A percentile compares a stretch with the other conserved stretches of the same genome.
phyloP scores from a whole-genome alignment of 2,329 filamentous ascomycete genomes.

The Nemania serpens region DNA sequence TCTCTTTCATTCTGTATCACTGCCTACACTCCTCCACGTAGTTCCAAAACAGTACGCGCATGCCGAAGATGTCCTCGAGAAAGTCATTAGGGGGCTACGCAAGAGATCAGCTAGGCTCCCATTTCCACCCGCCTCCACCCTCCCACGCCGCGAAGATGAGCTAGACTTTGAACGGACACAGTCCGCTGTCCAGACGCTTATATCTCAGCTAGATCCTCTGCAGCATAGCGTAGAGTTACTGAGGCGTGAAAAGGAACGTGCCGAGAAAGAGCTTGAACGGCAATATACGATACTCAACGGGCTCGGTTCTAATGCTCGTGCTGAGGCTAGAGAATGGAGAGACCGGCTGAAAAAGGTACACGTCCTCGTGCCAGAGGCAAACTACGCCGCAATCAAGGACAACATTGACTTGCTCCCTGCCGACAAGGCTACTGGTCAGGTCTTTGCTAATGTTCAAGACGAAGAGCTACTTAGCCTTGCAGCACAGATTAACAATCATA shows the following conservation, averaged over 20 bases:
- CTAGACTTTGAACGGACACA: conserved; percentile 70
- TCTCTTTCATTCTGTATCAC: conserved; percentile 63
- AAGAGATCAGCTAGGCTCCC: conserved; percentile 65
- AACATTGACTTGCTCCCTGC: conserved; percentile 26
- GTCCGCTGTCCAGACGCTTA: conserved; percentile 60
- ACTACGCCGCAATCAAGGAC: not conserved
- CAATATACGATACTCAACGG: conserved; percentile 58
- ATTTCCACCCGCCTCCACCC: conserved; percentile 63
- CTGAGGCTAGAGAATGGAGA: conserved; percentile 57
- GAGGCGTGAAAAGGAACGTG: conserved; percentile 58
- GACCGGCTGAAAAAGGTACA: conserved; percentile 56
- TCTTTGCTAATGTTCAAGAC: conserved; percentile 41
- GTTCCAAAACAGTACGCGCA: conserved; percentile 54
- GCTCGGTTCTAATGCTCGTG: conserved; percentile 61
- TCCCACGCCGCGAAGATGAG: conserved; percentile 58
- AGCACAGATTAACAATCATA: conserved; percentile 57
- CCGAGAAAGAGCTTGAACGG: conserved; percentile 59
- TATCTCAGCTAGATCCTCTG: conserved; percentile 64
- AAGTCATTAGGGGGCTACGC: conserved; percentile 59
- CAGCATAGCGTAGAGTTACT: conserved; percentile 67
- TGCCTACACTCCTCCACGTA: conserved; percentile 64
- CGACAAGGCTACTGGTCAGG: conserved; percentile 29
- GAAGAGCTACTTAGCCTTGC: conserved; percentile 52
- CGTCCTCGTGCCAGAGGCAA: conserved; percentile 51
- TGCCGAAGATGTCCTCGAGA: conserved; percentile 60